These are phyloP conservation scores for Blastosporella zonata DNA, from an alignment of 1,284 basidiomycete genomes.

Conservation along the genomic window DNA sequence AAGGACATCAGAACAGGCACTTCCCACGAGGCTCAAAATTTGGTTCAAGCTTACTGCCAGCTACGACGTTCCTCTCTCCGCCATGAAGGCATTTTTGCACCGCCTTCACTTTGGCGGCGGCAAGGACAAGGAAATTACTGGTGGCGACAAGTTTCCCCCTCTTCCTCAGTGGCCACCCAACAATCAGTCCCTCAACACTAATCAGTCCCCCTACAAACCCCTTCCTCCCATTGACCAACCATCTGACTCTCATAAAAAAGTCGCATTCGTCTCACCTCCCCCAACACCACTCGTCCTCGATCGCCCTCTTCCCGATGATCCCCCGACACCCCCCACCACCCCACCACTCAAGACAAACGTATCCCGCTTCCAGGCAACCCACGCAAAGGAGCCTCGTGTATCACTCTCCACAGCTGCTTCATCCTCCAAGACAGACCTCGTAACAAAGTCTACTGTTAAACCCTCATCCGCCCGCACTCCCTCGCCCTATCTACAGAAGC, in stretches of 20 bases:
- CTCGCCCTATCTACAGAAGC: slow-evolving; percentile 60
- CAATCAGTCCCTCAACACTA: slow-evolving; percentile 30
- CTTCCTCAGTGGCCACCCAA: slow-evolving; percentile 60
- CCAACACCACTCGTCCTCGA: slow-evolving; percentile 56
- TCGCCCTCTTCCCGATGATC: slow-evolving; percentile 34
- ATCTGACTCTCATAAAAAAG: slow-evolving; percentile 58
- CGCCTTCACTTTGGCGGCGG: slow-evolving; percentile 67
- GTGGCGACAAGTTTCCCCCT: slow-evolving; percentile 60
- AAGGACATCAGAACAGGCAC: slow-evolving; percentile 14
- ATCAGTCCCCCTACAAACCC: slow-evolving; percentile 62
- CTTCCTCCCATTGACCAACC: slow-evolving; percentile 53
- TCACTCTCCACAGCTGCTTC: slow-evolving; percentile 58
- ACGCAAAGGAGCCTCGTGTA: slow-evolving; percentile 66
- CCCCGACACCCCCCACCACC: slow-evolving; percentile 31
- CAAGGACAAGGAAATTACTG: slow-evolving; percentile 58
- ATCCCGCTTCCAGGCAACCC: slow-evolving; percentile 69
- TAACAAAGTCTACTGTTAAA: slow-evolving; percentile 37
- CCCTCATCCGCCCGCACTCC: slow-evolving; percentile 59
- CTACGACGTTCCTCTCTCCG: slow-evolving; percentile 16
- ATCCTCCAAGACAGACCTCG: slow-evolving; percentile 45
- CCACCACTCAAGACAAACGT: slow-evolving; percentile 61
- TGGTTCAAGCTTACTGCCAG: neutral
- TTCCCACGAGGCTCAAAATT: slow-evolving; percentile 27
- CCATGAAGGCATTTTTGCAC: slow-evolving; percentile 79
- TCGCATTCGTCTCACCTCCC: slow-evolving; percentile 78